phyloP scores from a whole-genome alignment of 148 eudicot genomes.

The Rheum nobile region DNA sequence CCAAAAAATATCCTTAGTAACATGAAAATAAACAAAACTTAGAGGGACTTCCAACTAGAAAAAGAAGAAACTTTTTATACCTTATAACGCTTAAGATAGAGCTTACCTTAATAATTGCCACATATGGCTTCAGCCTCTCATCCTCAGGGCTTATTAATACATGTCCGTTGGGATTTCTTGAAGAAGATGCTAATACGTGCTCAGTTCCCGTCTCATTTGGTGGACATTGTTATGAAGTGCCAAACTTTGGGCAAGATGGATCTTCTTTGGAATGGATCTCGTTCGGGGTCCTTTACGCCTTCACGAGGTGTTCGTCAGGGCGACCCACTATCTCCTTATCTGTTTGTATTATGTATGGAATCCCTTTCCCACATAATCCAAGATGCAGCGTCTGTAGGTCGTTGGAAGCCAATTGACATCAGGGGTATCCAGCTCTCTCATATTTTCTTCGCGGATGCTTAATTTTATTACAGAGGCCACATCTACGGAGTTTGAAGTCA shows the following conservation, averaged over 20 bases:
- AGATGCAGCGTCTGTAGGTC: not conserved
- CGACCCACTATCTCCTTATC: not conserved
- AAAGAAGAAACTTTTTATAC: not conserved
- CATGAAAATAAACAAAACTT: too few species aligned
- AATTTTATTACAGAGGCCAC: not conserved
- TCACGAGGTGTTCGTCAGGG: not conserved
- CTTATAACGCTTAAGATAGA: not conserved
- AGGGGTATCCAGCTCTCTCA: not conserved
- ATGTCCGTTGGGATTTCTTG: not conserved
- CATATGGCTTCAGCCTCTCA: slow-evolving; percentile 68
- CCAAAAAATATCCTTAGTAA: too few species aligned
- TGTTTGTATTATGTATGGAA: not conserved
- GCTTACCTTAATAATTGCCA: slow-evolving; percentile 82
- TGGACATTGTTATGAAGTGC: not conserved
- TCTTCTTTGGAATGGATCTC: not conserved
- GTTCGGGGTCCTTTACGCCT: not conserved
- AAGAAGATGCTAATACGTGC: too few species aligned
- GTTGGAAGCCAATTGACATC: not conserved
- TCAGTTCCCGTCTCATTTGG: too few species aligned
- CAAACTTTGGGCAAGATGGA: not conserved
- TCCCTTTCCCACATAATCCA: not conserved
- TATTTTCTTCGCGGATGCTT: not conserved
- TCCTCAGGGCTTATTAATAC: slow-evolving; percentile 77
- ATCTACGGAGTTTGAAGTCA: too few species aligned
- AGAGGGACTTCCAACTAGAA: too few species aligned